Percentiles rank a stretch among this genome's conserved stretches.
These are phyloP conservation scores for Raddia distichophylla DNA, from an alignment of 176 grass and related monocot species.

Conservation along the genomic window DNA sequence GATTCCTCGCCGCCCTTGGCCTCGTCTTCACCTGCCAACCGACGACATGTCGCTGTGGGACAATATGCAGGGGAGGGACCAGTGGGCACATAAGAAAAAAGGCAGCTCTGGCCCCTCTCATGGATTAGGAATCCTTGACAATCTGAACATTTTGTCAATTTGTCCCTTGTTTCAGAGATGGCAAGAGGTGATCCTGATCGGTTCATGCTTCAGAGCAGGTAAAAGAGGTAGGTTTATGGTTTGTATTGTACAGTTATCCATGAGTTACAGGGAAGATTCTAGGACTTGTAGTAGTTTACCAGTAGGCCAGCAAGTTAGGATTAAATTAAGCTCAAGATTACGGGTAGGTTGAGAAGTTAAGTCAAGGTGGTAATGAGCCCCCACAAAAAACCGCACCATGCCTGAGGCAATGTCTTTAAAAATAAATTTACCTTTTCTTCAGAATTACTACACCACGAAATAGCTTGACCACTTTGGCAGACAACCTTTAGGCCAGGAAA, in stretches of 20 bases:
- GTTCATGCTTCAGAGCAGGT: not conserved
- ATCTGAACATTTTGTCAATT: not conserved
- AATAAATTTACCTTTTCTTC: not conserved
- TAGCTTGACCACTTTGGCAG: conserved; percentile 22
- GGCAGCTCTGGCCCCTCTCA: too few species aligned
- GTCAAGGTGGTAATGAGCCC: not conserved
- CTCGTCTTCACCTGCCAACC: not conserved
- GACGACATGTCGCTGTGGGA: not conserved
- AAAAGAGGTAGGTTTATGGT: not conserved
- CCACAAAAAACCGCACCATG: not conserved
- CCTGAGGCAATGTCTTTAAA: not conserved
- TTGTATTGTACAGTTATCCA: not conserved
- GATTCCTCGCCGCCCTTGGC: not conserved
- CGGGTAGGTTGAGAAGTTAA: not conserved
- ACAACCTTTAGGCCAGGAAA: conserved; percentile 45
- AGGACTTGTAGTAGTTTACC: too few species aligned
- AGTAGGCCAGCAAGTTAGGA: too few species aligned
- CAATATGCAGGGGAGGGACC: not conserved
- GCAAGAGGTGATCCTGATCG: not conserved
- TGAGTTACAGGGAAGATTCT: not conserved
- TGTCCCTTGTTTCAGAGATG: not conserved
- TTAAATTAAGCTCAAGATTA: too few species aligned
- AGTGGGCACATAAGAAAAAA: not conserved
- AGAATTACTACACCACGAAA: conserved; percentile 1
- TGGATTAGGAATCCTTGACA: not conserved